phyloP scores from a whole-genome alignment of 1,284 basidiomycete genomes.

The Trichosporon coremiiforme region DNA sequence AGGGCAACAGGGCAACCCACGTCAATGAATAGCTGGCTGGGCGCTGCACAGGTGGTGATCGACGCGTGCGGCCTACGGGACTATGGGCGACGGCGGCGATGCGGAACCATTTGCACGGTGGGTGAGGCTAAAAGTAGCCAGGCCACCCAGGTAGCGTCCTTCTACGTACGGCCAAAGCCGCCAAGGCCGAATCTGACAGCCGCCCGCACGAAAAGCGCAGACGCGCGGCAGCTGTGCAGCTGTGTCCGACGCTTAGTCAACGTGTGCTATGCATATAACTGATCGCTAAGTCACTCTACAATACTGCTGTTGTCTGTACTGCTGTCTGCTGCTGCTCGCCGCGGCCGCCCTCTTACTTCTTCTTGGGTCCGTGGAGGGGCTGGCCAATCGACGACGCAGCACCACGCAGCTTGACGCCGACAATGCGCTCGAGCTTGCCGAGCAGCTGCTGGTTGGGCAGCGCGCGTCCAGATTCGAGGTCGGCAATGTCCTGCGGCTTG shows the following conservation, averaged over 20 bases:
- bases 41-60: background rate
- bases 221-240: background rate
- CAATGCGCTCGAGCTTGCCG: conserved; percentile 83
- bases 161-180: background rate
- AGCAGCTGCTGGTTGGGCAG: conserved; percentile 88
- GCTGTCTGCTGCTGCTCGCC: background rate
- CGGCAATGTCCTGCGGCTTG: conserved; percentile 59
- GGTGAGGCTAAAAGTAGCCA: conserved; percentile 7
- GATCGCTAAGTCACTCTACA: conserved; percentile 3
- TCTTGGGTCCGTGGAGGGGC: conserved; percentile 55
- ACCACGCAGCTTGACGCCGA: conserved; percentile 93
- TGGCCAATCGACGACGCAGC: conserved; percentile 54
- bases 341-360: conserved; percentile 33
- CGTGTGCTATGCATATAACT: conserved; percentile 11
- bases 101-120: conserved; percentile 3
- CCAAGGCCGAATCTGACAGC: background rate
- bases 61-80: background rate
- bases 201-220: background rate
- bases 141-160: background rate
- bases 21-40: background rate
- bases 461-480: conserved; percentile 87
- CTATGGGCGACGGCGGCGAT: no score
- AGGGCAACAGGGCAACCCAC: background rate
- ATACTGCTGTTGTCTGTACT: conserved; percentile 1
- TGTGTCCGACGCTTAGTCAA: conserved; percentile 12